Percentiles rank a stretch among this genome's conserved stretches.
Conservation (phyloP, 1,284 basidiomycete genomes). For the Sanguinoderma infundibulare region DNA sequence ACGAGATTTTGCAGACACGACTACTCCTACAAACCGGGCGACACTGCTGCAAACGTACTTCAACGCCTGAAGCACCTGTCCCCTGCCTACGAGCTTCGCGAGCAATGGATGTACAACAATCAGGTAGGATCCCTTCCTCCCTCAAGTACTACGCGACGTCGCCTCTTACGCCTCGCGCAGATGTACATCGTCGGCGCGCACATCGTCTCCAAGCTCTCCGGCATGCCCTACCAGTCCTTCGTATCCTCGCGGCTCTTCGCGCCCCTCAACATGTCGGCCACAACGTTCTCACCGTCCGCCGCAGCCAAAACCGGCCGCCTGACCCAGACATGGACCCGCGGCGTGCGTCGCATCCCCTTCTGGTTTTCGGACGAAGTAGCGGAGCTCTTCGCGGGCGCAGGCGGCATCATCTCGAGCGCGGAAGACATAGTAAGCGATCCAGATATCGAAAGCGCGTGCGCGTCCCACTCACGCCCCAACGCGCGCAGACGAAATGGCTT, state of each 20-base stretch:
- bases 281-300: conserved; percentile 40
- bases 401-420: conserved; percentile 37
- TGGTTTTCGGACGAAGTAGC: conserved; percentile 31
- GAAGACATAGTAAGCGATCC: conserved; percentile 33
- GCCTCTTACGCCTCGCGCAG: no score
- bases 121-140: conserved; percentile 33
- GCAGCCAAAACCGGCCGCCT: conserved; percentile 38
- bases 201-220: conserved; percentile 40
- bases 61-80: conserved; percentile 8
- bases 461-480: neutral
- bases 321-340: conserved; percentile 36
- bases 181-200: conserved; percentile 30
- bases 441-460: neutral
- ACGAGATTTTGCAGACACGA: conserved; percentile 35
- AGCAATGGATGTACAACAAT: conserved; percentile 49
- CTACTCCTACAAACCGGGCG: conserved; percentile 33
- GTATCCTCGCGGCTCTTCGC: conserved; percentile 35
- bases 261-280: conserved; percentile 38
- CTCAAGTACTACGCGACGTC: no score
- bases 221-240: conserved; percentile 35
- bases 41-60: conserved; percentile 34
- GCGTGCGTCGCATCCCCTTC: conserved; percentile 33
- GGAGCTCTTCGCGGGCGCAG: conserved; percentile 36
- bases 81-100: conserved; percentile 41
- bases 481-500: conserved; percentile 37